Base-by-base conservation (phyloP, 805 yeast species). In the Ogataea zsoltii region DNA sequence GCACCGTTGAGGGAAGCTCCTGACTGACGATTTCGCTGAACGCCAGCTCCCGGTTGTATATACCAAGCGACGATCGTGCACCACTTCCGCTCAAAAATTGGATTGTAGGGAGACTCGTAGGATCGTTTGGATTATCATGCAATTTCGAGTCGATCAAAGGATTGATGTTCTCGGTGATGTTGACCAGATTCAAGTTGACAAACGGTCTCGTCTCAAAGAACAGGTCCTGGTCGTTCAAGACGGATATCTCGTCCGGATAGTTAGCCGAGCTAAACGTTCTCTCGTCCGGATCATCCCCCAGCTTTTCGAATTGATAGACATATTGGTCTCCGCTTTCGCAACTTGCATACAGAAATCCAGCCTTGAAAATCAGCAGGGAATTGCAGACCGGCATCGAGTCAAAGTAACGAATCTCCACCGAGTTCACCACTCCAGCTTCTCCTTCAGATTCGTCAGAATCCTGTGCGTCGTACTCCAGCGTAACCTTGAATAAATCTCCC, bases 401-500 rank as follows among this genome's bases (percentile, higher is more conserved):
- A 63, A 92, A 91, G 57, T 85, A 90, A 13, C 78, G 70, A 12
- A 85, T 71, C n/a, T 69, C 60, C 9, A 85, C 58, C 1, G 64
- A 55, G 2, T 69, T 68, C 7, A 76, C 73, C 10, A 58, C 56
- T 1, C 69, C 68, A 0, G 61, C 58, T 15, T 60, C 61, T 26
- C 60, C 64, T 9, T 63, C 65, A 11, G 65, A 53, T 9, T 60
- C 57, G 39, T 74, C 76, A 11, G 64, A 69, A 38, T 76, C 74
- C 10, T 69, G 67, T 11, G 58, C 66, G 33, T 71, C 70, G 13
- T 69, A 68, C 21, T 73, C 76, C 7, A 83, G 60, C 15, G 78
- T 76, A 3, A 88, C 69, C 60, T 88, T 90, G 68, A 81, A 86
- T 3, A 88, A 45, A 58, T 88, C 96, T 15, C 97, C 97, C 13